phyloP scores from a whole-genome alignment of 805 yeast species.

The Candida chauliodis region DNA sequence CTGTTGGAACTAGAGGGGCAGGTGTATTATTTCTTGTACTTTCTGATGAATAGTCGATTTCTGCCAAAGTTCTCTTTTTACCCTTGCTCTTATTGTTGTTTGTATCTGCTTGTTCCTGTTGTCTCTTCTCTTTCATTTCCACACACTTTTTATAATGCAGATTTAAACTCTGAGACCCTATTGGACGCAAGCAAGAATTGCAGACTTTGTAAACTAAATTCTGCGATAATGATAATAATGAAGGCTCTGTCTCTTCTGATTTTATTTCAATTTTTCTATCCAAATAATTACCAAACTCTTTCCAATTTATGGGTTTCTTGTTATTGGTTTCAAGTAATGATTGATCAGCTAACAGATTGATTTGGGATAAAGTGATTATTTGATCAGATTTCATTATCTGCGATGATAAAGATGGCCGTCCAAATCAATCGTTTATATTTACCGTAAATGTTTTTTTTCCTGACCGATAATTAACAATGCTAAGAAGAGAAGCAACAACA shows the following conservation, averaged over 20 bases:
- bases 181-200: constrained; percentile 36
- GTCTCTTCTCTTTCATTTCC: constrained; percentile 35
- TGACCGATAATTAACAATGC: constrained; percentile 38
- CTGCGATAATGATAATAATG: constrained; percentile 25
- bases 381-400: constrained; percentile 11
- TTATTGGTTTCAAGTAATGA: constrained; percentile 4
- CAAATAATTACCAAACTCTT: constrained; percentile 41
- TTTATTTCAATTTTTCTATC: constrained; percentile 35
- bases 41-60: constrained; percentile 35
- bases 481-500: constrained; percentile 69
- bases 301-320: constrained; percentile 36
- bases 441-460: neutral
- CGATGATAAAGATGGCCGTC: neutral
- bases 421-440: too few relatives aligned
- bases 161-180: constrained; percentile 32
- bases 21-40: constrained; percentile 39
- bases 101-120: constrained; percentile 17
- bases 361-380: constrained; percentile 23
- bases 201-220: constrained; percentile 37
- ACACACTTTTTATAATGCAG: constrained; percentile 34
- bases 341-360: constrained; percentile 20
- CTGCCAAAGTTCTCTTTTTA: constrained; percentile 13
- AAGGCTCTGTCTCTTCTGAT: constrained; percentile 17
- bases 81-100: constrained; percentile 7
- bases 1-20: constrained; percentile 25